A percentile compares a stretch with the other conserved stretches of the same genome.
Conservation (phyloP, 495 filamentous ascomycete species). For the Neurospora sp. region DNA sequence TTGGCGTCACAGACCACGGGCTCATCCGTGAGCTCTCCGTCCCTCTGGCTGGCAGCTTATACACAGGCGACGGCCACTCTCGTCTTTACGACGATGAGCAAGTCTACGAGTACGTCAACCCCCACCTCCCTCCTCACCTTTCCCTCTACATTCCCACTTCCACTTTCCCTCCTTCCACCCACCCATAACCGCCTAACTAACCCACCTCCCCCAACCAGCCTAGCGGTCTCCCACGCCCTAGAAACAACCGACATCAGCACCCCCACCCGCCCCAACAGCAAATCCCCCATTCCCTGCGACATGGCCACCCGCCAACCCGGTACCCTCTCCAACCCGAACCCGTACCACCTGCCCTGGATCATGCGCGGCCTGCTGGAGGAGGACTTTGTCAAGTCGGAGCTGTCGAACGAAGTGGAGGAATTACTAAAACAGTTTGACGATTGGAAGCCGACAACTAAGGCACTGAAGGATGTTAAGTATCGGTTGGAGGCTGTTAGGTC, state of each 20-base stretch:
- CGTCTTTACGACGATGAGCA: slow-evolving; percentile 80
- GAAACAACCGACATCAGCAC: slow-evolving; percentile 58
- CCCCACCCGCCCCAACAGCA: slow-evolving; percentile 29
- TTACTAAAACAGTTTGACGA: slow-evolving; percentile 82
- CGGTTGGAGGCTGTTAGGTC: slow-evolving; percentile 84
- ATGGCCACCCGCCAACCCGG: slow-evolving; percentile 20
- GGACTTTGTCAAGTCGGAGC: slow-evolving; percentile 73
- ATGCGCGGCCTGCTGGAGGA: slow-evolving; percentile 90
- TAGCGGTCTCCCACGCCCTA: slow-evolving; percentile 75
- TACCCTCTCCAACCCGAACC: slow-evolving; percentile 48
- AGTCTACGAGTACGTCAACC: slow-evolving; percentile 64
- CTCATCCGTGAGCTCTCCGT: slow-evolving; percentile 82
- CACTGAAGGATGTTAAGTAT: slow-evolving; percentile 92
- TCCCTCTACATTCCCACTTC: slow-evolving; percentile 1
- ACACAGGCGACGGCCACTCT: slow-evolving; percentile 87
- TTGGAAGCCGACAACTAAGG: slow-evolving; percentile 84
- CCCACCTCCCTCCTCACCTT: no score
- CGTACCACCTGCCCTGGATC: slow-evolving; percentile 87
- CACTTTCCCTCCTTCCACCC: slow-evolving; percentile 46
- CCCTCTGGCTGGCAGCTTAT: slow-evolving; percentile 83
- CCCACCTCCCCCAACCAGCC: slow-evolving; percentile 53
- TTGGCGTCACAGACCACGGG: slow-evolving; percentile 86
- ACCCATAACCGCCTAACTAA: slow-evolving; percentile 28
- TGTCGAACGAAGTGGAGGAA: slow-evolving; percentile 65
- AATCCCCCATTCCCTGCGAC: slow-evolving; percentile 3